These are phyloP conservation scores for Saturnispora galanensis DNA, from an alignment of 805 yeast species.

Conservation along the genomic window DNA sequence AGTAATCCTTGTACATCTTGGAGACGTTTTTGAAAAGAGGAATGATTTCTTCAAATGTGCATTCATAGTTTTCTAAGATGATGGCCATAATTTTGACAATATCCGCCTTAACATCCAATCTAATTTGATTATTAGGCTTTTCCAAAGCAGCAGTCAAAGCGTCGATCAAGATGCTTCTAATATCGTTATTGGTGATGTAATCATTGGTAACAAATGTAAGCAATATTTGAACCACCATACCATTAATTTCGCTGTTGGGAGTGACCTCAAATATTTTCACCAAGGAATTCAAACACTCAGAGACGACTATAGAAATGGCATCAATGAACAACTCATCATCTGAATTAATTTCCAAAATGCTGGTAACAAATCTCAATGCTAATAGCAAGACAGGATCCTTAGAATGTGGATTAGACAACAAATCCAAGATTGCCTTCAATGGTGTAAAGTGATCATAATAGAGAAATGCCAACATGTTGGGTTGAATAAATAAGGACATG, in stretches of 20 bases:
- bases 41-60: slow-evolving; percentile 40
- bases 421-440: slow-evolving; percentile 42
- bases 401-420: slow-evolving; percentile 44
- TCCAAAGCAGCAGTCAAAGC: slow-evolving; percentile 54
- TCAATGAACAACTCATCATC: slow-evolving; percentile 35
- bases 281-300: slow-evolving; percentile 40
- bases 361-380: slow-evolving; percentile 45
- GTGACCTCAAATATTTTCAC: slow-evolving; percentile 39
- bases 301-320: slow-evolving; percentile 49
- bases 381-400: slow-evolving; percentile 55
- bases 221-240: slow-evolving; percentile 43
- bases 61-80: slow-evolving; percentile 43
- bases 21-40: slow-evolving; percentile 23
- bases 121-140: slow-evolving; percentile 44
- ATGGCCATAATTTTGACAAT: slow-evolving; percentile 48
- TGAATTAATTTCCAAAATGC: slow-evolving; percentile 33
- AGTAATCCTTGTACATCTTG: slow-evolving; percentile 44
- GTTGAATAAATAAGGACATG: slow-evolving; percentile 47
- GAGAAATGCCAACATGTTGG: slow-evolving; percentile 40
- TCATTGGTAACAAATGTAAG: slow-evolving; percentile 46
- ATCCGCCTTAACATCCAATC: slow-evolving; percentile 42
- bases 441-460: slow-evolving; percentile 47
- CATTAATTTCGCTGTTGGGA: slow-evolving; percentile 35
- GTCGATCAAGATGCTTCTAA: slow-evolving; percentile 41
- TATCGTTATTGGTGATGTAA: slow-evolving; percentile 44